A percentile compares a stretch with the other conserved stretches of the same genome.
phyloP scores from a whole-genome alignment of 495 filamentous ascomycete species.

The Beverwykella pulmonaria region DNA sequence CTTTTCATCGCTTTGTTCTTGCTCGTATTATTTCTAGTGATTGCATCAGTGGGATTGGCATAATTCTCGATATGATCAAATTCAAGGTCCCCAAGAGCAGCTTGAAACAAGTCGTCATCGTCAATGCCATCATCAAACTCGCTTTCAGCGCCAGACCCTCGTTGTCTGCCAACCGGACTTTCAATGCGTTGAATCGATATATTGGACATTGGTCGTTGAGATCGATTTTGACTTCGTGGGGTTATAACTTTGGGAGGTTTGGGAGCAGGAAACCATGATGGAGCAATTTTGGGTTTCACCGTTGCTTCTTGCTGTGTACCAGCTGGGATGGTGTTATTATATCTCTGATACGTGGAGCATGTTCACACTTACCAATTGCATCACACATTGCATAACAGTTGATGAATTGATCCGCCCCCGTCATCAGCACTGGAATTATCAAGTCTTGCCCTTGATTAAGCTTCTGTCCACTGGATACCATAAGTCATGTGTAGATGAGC shows the following conservation, averaged over 20 bases:
- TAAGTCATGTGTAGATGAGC: conserved; percentile 31
- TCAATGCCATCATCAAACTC: conserved; percentile 61
- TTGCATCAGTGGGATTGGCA: conserved; percentile 34
- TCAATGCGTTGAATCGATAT: conserved; percentile 29
- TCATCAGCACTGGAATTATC: conserved; percentile 62
- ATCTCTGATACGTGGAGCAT: not conserved
- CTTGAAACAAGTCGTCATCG: conserved; percentile 58
- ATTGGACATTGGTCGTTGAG: conserved; percentile 15
- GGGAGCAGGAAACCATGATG: conserved; percentile 54
- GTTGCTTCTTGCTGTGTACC: conserved; percentile 69
- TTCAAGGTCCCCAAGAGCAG: conserved; percentile 41
- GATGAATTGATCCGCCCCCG: conserved; percentile 59
- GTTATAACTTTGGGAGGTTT: conserved; percentile 33
- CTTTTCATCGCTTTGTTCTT: conserved; percentile 12
- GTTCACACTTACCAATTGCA: conserved; percentile 65
- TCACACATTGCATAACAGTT: conserved; percentile 82
- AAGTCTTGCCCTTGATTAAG: conserved; percentile 66
- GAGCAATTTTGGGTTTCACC: conserved; percentile 64
- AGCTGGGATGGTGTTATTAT: conserved; percentile 51
- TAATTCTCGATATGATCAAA: conserved; percentile 56
- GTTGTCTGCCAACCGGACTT: not conserved
- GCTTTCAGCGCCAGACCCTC: conserved; percentile 39
- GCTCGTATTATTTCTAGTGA: conserved; percentile 36
- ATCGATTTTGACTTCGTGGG: not conserved
- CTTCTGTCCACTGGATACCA: conserved; percentile 59